Percentiles rank a stretch among this genome's conserved stretches.
These are phyloP conservation scores for Ramaria sp. DNA, from an alignment of 768 basidiomycete species.

Conservation along the genomic window DNA sequence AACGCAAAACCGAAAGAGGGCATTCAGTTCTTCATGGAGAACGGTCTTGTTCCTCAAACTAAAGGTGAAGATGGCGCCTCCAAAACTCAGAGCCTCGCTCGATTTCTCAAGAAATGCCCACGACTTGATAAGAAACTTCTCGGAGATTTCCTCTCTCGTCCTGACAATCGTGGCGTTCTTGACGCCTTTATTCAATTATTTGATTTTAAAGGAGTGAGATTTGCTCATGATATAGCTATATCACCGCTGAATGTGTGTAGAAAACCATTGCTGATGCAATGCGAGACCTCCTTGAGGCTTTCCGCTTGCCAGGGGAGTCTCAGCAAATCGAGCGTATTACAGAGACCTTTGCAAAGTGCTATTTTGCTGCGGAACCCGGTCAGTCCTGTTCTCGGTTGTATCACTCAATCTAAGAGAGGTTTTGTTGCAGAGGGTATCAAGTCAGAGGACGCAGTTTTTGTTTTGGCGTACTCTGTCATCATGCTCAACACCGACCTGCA, in stretches of 20 bases:
- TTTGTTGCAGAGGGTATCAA: constrained; percentile 65
- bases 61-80: constrained; percentile 29
- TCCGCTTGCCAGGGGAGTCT: constrained; percentile 89
- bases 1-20: constrained; percentile 91
- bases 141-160: constrained; percentile 86
- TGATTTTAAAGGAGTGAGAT: constrained; percentile 75
- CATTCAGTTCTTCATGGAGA: constrained; percentile 83
- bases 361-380: constrained; percentile 82
- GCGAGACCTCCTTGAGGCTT: constrained; percentile 87
- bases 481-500: constrained; percentile 97
- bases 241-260: constrained; percentile 28
- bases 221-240: not conserved
- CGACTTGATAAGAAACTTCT: constrained; percentile 86
- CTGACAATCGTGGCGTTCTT: constrained; percentile 76
- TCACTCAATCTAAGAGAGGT: not conserved
- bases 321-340: constrained; percentile 93
- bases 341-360: constrained; percentile 86
- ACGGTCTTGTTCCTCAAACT: constrained; percentile 53
- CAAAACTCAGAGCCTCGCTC: constrained; percentile 62
- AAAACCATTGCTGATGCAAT: constrained; percentile 94
- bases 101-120: constrained; percentile 74
- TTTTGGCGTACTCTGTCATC: constrained; percentile 91
- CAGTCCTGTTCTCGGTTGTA: constrained; percentile 12
- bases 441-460: constrained; percentile 86
- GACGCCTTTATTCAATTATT: constrained; percentile 83